Conservation (phyloP, 352 stramenopile genomes). For the Globisporangium recalcitrans region DNA sequence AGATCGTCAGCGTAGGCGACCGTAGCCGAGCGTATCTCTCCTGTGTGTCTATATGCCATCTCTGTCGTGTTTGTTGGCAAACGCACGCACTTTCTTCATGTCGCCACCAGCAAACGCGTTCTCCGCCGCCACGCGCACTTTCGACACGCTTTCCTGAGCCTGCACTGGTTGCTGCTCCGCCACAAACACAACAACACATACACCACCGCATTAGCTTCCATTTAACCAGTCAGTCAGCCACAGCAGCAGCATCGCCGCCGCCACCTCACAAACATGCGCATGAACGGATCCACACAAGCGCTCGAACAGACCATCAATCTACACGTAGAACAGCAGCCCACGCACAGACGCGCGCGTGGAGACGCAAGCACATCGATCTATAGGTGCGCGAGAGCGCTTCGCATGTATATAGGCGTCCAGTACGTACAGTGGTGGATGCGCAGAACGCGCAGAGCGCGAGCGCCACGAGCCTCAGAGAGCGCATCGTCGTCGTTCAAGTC, state of each 20-base stretch:
- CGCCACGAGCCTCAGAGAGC: conserved; percentile 23
- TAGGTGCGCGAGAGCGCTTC: too few relatives aligned
- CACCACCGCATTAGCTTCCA: not conserved
- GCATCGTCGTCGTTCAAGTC: conserved; percentile 18
- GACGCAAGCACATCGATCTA: not conserved
- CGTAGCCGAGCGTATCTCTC: not conserved
- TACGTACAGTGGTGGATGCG: conserved; percentile 11
- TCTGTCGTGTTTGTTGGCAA: not conserved
- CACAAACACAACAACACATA: not conserved
- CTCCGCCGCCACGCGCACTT: conserved; percentile 65
- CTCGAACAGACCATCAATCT: too few relatives aligned
- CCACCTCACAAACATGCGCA: too few relatives aligned
- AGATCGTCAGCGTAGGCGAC: not conserved
- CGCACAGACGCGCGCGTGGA: not conserved
- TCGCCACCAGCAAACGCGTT: conserved; percentile 76
- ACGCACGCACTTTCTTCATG: conserved; percentile 53
- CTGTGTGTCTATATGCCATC: not conserved
- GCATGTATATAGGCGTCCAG: not conserved
- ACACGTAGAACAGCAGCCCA: too few relatives aligned
- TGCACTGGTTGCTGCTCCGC: conserved; percentile 16
- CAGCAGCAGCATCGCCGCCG: too few relatives aligned
- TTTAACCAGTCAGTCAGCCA: too few relatives aligned
- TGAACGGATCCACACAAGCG: too few relatives aligned
- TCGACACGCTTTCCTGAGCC: conserved; percentile 39
- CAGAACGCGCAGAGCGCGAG: conserved; percentile 21